Conservation (phyloP, 2,329 filamentous ascomycete genomes). For the Fusarium sp. region DNA sequence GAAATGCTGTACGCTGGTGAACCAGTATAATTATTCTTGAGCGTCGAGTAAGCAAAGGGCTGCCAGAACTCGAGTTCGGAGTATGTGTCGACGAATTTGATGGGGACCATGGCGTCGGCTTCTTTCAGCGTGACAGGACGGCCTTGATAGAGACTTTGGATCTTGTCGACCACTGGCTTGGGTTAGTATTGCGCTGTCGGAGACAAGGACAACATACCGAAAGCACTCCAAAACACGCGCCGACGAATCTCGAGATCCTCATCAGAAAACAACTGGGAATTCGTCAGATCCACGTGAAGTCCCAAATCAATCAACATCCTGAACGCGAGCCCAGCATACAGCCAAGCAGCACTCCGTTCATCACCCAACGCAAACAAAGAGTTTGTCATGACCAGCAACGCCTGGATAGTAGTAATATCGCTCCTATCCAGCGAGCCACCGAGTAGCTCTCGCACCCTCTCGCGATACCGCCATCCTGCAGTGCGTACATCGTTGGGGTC, state of each 20-base stretch:
- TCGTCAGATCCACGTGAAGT: conserved; percentile 50
- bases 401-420: conserved; percentile 65
- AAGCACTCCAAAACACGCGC: conserved; percentile 41
- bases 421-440: conserved; percentile 59
- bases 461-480: conserved; percentile 60
- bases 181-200: too few relatives aligned
- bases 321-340: conserved; percentile 61
- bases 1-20: conserved; percentile 35
- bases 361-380: conserved; percentile 62
- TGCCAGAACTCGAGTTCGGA: conserved; percentile 65
- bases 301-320: conserved; percentile 58
- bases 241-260: conserved; percentile 37
- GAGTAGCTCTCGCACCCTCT: conserved; percentile 59
- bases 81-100: conserved; percentile 60
- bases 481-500: conserved; percentile 59
- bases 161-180: conserved; percentile 54
- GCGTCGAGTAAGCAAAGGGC: conserved; percentile 50
- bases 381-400: conserved; percentile 62
- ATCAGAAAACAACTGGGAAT: conserved; percentile 5
- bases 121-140: conserved; percentile 60
- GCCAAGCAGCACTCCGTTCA: conserved; percentile 64
- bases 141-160: conserved; percentile 66
- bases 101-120: conserved; percentile 58
- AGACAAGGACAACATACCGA: not conserved
- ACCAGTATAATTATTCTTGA: conserved; percentile 39